Evolutionary conservation across 129 eudicot genomes (phyloP), one percentile per base, ranked within the genome.

Genomic region (Centrapalus pauciflorus): DNA sequence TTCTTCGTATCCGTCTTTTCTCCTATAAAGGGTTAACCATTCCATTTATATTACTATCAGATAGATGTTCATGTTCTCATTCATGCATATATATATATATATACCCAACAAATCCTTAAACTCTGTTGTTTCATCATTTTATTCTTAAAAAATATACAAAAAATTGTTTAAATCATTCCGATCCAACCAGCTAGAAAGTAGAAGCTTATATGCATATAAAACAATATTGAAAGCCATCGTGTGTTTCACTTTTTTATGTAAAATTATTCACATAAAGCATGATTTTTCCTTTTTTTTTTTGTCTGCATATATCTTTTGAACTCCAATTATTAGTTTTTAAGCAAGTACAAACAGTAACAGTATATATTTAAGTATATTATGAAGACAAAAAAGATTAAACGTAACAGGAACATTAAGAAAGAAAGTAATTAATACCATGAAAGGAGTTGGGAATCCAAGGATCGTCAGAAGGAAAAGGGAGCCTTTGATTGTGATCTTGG

Each of bases 391-490:
- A n/a, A n/a, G n/a, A n/a, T n/a, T n/a, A n/a, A n/a, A n/a, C n/a
- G n/a, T n/a, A n/a, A n/a, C n/a, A n/a, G n/a, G n/a, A n/a, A n/a
- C n/a, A n/a, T n/a, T n/a, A n/a, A n/a, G n/a, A n/a, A n/a, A n/a
- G n/a, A n/a, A 40, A 59, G 34, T 12, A 41, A 59, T 68, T 80
- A n/a, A n/a, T n/a, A 90, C 97, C 97, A 63, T 84, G 89, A 32
- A 82, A 75, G 55, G 95, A 73, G 68, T 73, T 80, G 41, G 95
- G 52, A 75, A 64, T 30, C 97, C 97, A 90, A 64, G 80, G 61
- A 48, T 64, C 78, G 30, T 83, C 75, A 38, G 84, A 80, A 78
- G 89, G 57, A 56, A 64, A 71, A 27, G 74, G 64, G 48, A 75
- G 73, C 19, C 51, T 75, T 65, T 86, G 81, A 67, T 66, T 79